Evolutionary conservation across 2,329 filamentous ascomycete genomes (phyloP).

Genomic region (Colletotrichum sp.): DNA sequence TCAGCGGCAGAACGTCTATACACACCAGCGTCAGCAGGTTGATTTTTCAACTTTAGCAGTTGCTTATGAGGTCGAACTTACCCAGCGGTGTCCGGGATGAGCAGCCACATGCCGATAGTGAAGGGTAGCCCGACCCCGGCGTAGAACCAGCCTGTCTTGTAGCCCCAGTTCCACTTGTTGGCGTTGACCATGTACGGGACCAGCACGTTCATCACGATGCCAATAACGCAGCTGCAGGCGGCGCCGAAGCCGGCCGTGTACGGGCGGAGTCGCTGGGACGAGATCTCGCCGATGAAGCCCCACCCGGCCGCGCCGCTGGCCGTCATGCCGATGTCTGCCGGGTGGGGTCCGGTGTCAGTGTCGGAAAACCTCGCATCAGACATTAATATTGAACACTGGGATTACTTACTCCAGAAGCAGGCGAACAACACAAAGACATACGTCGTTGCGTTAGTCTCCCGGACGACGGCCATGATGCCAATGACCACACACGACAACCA

Average conservation of each 20-base stretch:
- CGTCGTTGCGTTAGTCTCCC: background rate
- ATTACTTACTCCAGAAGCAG: slow-evolving; percentile 19
- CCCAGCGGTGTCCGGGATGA: slow-evolving; percentile 11
- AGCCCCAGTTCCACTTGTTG: slow-evolving; percentile 33
- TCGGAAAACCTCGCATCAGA: no score
- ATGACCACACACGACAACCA: slow-evolving; percentile 22
- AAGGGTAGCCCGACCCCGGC: slow-evolving; percentile 31
- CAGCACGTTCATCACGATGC: slow-evolving; percentile 24
- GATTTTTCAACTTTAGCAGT: no score
- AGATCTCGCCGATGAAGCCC: slow-evolving; percentile 38
- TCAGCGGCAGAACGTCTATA: slow-evolving; percentile 27
- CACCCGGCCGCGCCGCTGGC: slow-evolving; percentile 32
- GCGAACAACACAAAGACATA: slow-evolving; percentile 21
- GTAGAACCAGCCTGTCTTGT: slow-evolving; percentile 36
- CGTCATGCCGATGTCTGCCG: slow-evolving; percentile 25
- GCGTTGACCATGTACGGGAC: slow-evolving; percentile 37
- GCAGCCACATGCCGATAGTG: slow-evolving; percentile 26
- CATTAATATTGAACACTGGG: background rate
- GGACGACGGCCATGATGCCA: slow-evolving; percentile 8
- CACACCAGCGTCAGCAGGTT: background rate
- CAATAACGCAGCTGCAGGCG: slow-evolving; percentile 26
- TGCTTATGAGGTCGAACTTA: background rate
- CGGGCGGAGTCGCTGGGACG: slow-evolving; percentile 35
- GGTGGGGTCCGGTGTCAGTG: background rate
- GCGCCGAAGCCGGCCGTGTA: slow-evolving; percentile 35